Evolutionary conservation across 176 grass and related monocot species (phyloP).

Genomic region (Urochloa ruziziensis): DNA sequence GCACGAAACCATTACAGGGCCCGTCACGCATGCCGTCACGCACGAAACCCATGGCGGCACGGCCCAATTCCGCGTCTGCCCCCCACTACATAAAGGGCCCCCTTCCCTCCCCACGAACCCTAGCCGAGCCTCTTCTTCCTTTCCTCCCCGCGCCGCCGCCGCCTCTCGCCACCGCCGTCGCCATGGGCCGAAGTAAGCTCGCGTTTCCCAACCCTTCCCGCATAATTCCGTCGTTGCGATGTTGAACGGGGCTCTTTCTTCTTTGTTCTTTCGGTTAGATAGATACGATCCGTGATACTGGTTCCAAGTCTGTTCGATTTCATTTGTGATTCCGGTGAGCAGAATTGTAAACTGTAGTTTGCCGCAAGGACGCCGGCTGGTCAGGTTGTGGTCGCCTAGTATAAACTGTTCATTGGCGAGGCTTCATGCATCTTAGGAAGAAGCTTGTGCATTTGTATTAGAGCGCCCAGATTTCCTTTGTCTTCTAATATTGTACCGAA

Average conservation of each 20-base stretch:
- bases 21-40: too few species aligned
- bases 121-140: neutral
- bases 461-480: neutral
- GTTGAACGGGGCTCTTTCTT: neutral
- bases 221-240: neutral
- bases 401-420: too few species aligned
- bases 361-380: neutral
- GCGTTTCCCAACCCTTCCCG: too few species aligned
- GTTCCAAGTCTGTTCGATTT: too few species aligned
- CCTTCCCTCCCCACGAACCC: neutral
- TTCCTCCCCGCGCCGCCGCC: neutral
- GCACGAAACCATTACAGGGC: too few species aligned
- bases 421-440: neutral
- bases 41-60: neutral
- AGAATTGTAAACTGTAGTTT: too few species aligned
- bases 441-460: neutral
- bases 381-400: neutral
- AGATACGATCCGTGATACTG: neutral
- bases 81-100: conserved; percentile 22
- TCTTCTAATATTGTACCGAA: neutral
- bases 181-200: conserved; percentile 57
- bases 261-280: too few species aligned
- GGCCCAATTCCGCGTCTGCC: neutral
- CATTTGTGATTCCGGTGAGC: too few species aligned
- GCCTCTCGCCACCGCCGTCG: conserved; percentile 21